phyloP scores from a whole-genome alignment of 805 yeast species.

The Cyberlindnera americana region DNA sequence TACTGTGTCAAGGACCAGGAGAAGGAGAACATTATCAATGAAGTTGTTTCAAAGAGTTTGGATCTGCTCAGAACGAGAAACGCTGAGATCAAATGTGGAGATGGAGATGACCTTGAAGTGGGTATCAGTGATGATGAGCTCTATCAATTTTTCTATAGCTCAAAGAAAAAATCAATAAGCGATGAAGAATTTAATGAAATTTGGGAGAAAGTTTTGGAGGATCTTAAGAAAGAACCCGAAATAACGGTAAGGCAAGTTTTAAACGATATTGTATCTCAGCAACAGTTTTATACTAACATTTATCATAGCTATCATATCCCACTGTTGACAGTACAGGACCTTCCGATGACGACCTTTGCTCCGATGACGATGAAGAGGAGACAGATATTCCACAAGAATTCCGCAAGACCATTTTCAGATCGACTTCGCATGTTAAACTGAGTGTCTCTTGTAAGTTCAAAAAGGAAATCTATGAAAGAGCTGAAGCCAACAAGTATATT shows the following conservation, averaged over 20 bases:
- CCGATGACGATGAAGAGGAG: constrained; percentile 39
- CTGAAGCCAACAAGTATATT: constrained; percentile 27
- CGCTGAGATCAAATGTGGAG: constrained; percentile 62
- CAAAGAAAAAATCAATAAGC: constrained; percentile 30
- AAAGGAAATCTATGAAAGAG: constrained; percentile 43
- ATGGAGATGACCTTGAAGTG: constrained; percentile 42
- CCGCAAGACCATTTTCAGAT: constrained; percentile 52
- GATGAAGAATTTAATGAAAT: constrained; percentile 69
- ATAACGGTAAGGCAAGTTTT: constrained; percentile 73
- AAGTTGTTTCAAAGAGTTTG: constrained; percentile 63
- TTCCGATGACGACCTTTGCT: constrained; percentile 34
- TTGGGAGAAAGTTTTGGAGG: constrained; percentile 63
- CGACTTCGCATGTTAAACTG: constrained; percentile 65
- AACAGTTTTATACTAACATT: constrained; percentile 29
- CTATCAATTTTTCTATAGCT: constrained; percentile 44
- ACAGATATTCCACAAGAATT: constrained; percentile 32
- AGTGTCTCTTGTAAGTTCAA: constrained; percentile 54
- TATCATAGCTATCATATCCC: constrained; percentile 24
- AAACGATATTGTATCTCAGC: too few relatives aligned
- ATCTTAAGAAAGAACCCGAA: constrained; percentile 63
- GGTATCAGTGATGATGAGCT: constrained; percentile 50
- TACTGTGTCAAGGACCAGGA: constrained; percentile 71
- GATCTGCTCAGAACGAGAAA: constrained; percentile 63
- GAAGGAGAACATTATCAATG: constrained; percentile 61
- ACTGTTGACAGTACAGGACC: constrained; percentile 38